Evolutionary conservation across 2,329 filamentous ascomycete species (phyloP).

Genomic region (Hypoxylon sp.): DNA sequence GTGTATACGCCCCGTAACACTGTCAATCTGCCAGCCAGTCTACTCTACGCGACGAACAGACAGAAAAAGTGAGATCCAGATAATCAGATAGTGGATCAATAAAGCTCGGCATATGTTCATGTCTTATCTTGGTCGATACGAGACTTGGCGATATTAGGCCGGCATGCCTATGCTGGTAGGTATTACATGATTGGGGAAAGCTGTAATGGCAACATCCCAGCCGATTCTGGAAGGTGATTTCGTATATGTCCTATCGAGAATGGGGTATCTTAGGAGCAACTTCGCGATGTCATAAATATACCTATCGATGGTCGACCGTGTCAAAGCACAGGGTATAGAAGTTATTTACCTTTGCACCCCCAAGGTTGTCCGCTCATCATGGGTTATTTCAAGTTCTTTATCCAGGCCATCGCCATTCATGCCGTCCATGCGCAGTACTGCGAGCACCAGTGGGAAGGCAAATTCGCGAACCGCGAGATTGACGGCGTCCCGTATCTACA

Average conservation of each 20-base stretch:
- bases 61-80: too few relatives aligned
- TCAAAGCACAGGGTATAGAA: not conserved
- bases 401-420: constrained; percentile 16
- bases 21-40: too few relatives aligned
- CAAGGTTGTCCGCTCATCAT: constrained; percentile 11
- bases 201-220: constrained; percentile 10
- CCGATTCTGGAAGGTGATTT: constrained; percentile 29
- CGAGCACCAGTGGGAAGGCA: constrained; percentile 46
- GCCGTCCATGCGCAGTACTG: constrained; percentile 40
- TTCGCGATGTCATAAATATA: constrained; percentile 1
- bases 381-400: constrained; percentile 30
- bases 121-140: constrained; percentile 29
- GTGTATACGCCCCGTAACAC: too few relatives aligned
- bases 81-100: too few relatives aligned
- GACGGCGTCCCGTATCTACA: constrained; percentile 36
- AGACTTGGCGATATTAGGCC: constrained; percentile 26
- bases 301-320: not conserved
- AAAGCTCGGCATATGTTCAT: too few relatives aligned
- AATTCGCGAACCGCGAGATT: constrained; percentile 38
- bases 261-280: too few relatives aligned
- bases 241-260: too few relatives aligned
- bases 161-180: constrained; percentile 14
- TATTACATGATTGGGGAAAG: constrained; percentile 18
- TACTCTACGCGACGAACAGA: too few relatives aligned
- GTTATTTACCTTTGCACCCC: not conserved